Percentiles rank a stretch among this genome's conserved stretches.
Conservation (phyloP, 345 rosid genomes). For the Psidium guajava region DNA sequence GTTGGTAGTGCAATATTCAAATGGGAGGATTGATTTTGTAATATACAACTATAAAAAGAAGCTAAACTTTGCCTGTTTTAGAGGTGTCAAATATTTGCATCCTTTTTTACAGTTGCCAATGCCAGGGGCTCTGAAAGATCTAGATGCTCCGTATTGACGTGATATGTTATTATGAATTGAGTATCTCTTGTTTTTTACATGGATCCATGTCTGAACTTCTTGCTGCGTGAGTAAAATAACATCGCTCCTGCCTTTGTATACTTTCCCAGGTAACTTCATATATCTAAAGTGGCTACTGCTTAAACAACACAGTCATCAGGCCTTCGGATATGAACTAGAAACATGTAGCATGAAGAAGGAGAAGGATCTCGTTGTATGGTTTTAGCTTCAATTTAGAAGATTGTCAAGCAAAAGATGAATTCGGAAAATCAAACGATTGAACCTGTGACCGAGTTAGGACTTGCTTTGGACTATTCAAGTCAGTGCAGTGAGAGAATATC, state of each 20-base stretch:
- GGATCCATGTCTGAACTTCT: not conserved
- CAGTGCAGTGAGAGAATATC: conserved; percentile 16
- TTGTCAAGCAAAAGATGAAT: conserved; percentile 31
- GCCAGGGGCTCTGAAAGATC: not conserved
- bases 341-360: not conserved
- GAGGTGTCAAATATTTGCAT: not conserved
- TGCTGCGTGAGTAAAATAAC: not conserved
- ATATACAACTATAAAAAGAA: not conserved
- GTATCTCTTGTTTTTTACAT: not conserved
- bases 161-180: not conserved
- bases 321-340: not conserved
- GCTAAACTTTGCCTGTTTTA: not conserved
- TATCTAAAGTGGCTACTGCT: not conserved
- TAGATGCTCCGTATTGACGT: not conserved
- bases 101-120: not conserved
- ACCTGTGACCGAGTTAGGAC: conserved; percentile 28
- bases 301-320: not conserved
- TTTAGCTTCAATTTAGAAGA: conserved; percentile 17
- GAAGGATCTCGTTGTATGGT: not conserved
- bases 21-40: not conserved
- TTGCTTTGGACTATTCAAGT: conserved; percentile 25
- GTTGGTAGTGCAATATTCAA: not conserved
- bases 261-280: not conserved
- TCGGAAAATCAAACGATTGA: conserved; percentile 35
- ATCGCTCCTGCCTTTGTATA: not conserved